These are phyloP conservation scores for Calonectria multiphialidica DNA, from an alignment of 2,329 filamentous ascomycete genomes.

Conservation along the genomic window DNA sequence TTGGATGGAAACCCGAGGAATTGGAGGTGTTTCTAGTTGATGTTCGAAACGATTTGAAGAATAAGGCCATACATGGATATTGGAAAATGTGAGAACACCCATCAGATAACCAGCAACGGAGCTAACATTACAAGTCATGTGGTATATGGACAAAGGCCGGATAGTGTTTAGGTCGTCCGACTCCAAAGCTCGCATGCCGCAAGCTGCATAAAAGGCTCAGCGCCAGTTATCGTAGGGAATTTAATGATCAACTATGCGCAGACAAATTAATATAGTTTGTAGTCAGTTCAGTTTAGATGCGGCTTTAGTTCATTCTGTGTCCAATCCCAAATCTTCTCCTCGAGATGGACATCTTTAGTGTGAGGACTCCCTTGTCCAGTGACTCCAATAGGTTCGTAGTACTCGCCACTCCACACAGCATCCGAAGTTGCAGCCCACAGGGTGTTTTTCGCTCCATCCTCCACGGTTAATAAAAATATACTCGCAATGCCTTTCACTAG, in stretches of 20 bases:
- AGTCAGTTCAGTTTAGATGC: background rate
- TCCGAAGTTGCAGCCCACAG: background rate
- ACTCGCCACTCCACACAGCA: background rate
- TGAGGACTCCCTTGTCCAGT: background rate
- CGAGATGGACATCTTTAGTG: background rate
- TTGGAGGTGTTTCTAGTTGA: background rate
- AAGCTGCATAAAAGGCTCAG: background rate
- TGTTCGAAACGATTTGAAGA: conserved; percentile 1
- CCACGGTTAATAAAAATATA: background rate
- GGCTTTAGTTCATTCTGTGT: background rate
- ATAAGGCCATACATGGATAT: background rate
- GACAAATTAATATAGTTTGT: background rate
- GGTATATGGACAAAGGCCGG: background rate
- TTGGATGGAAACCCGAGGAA: background rate
- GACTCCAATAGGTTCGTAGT: background rate
- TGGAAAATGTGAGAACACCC: conserved; percentile 5
- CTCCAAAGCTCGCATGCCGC: background rate
- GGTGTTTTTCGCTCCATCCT: background rate
- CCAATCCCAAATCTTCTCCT: background rate
- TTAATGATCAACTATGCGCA: no score
- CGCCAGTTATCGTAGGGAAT: background rate
- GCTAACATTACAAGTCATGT: background rate
- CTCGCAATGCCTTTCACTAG: background rate
- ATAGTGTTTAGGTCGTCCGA: background rate
- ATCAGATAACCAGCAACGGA: background rate